Evolutionary conservation across 2,329 filamentous ascomycete species (phyloP), one percentile per base, ranked within the genome.

Genomic region (Emericellopsis atlantica): DNA sequence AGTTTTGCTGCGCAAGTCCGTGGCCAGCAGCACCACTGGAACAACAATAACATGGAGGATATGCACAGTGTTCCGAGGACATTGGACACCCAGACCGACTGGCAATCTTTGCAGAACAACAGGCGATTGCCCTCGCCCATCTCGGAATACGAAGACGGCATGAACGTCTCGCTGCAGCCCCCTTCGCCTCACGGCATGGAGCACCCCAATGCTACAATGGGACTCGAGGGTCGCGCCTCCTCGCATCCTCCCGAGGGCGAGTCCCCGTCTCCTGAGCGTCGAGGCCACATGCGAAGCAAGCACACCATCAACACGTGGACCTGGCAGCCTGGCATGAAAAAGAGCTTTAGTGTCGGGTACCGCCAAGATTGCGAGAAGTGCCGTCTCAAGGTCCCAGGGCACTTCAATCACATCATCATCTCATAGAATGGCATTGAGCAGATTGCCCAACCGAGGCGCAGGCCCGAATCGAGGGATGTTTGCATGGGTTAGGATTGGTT

Each of bases 341-440:
- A 74, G 55, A 77, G 72, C 45, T 81, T 88, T 56, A 84, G 81
- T 51, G 86, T 88, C 75, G 84, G 84, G 39, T 88, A 81, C 61
- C 69, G 83, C 46, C 72, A 79, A 11, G 83, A 86, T 57, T 89
- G 84, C 55, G 82, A 87, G 45, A 87, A 87, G 59, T 89, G 84
- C 60, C 72, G 72, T 36, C 69, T 74, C 54, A 83, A 79, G 54
- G 80, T 86, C 7, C 83, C 84, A 0, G 84, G 84, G 1, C 84
- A 89, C 55, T 88, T 86, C 54, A 87, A 83, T 53, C 84, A 89
- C 59, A 85, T 88, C 44, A 77, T 86, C 47, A 70, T 79, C 51
- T 76, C 74, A 37, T 78, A 76, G 66, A 47, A 51, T 22, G 52
- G 54, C 18, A 41, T 46, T 29, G 26, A 29, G 26, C 9, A 29